Evolutionary conservation across 2,329 filamentous ascomycete genomes (phyloP).

Genomic region (Colletotrichum sp.): DNA sequence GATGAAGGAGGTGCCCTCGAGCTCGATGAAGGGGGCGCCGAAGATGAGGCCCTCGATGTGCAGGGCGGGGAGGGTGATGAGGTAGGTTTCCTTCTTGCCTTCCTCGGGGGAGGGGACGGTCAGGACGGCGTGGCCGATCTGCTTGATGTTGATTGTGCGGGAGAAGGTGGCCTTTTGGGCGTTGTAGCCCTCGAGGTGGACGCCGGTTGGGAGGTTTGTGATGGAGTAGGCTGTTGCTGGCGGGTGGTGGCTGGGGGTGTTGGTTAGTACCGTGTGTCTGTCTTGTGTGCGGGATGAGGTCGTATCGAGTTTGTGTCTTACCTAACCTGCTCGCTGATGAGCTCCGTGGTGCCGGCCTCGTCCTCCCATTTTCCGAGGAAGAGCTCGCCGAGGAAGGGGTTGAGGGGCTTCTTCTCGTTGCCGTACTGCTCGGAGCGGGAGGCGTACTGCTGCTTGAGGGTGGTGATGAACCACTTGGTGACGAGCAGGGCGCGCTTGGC

Average conservation of each 20-base stretch:
- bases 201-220: slow-evolving; percentile 82
- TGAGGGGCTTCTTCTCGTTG: slow-evolving; percentile 97
- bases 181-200: slow-evolving; percentile 86
- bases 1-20: slow-evolving; percentile 86
- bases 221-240: slow-evolving; percentile 95
- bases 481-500: slow-evolving; percentile 85
- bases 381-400: slow-evolving; percentile 94
- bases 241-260: slow-evolving; percentile 74
- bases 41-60: slow-evolving; percentile 95
- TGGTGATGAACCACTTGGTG: slow-evolving; percentile 95
- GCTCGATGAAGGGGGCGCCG: slow-evolving; percentile 86
- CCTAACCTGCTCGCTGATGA: slow-evolving; percentile 95
- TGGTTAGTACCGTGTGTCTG: background rate
- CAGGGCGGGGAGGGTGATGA: slow-evolving; percentile 88
- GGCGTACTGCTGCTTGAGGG: slow-evolving; percentile 84
- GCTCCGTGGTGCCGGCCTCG: slow-evolving; percentile 77
- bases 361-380: slow-evolving; percentile 93
- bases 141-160: slow-evolving; percentile 92
- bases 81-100: slow-evolving; percentile 69
- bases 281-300: background rate
- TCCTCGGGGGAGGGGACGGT: slow-evolving; percentile 64
- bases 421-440: slow-evolving; percentile 78
- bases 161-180: slow-evolving; percentile 96
- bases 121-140: slow-evolving; percentile 87
- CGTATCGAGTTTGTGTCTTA: slow-evolving; percentile 29